These are phyloP conservation scores for Epichloe hybrida DNA, from an alignment of 2,329 filamentous ascomycete species.

Conservation along the genomic window DNA sequence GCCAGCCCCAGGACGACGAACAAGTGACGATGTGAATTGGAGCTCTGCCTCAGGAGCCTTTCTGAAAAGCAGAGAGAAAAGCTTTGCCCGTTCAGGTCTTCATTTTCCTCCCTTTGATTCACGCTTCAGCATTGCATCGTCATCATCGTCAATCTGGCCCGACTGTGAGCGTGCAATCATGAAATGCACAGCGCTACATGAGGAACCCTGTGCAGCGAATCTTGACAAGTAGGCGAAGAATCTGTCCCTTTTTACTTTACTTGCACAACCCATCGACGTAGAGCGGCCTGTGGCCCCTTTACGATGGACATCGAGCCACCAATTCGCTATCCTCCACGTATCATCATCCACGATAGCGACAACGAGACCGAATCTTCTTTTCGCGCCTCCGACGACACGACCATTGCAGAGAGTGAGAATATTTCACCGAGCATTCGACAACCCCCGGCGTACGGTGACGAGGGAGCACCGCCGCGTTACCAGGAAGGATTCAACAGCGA, in stretches of 20 bases:
- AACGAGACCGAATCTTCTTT: neutral
- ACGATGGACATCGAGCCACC: slow-evolving; percentile 7
- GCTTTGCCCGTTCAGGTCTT: neutral
- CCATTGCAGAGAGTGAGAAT: slow-evolving; percentile 5
- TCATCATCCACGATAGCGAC: slow-evolving; percentile 2
- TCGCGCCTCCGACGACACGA: slow-evolving; percentile 5
- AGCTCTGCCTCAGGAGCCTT: neutral
- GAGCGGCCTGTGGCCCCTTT: neutral
- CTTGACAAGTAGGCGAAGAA: neutral
- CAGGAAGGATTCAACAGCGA: slow-evolving; percentile 3
- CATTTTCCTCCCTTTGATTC: neutral
- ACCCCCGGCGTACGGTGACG: slow-evolving; percentile 10
- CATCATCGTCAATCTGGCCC: neutral
- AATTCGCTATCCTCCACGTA: slow-evolving; percentile 5
- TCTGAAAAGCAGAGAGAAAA: neutral
- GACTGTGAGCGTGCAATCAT: neutral
- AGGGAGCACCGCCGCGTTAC: slow-evolving; percentile 9
- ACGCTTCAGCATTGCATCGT: neutral
- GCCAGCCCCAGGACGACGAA: neutral
- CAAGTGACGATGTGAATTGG: neutral
- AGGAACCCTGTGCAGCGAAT: neutral
- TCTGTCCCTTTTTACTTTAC: neutral
- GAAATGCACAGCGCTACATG: neutral
- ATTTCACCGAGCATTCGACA: slow-evolving; percentile 6
- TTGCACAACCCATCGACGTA: neutral